Evolutionary conservation across 306 rosid genomes (phyloP).

Genomic region (Castanea mollissima): DNA sequence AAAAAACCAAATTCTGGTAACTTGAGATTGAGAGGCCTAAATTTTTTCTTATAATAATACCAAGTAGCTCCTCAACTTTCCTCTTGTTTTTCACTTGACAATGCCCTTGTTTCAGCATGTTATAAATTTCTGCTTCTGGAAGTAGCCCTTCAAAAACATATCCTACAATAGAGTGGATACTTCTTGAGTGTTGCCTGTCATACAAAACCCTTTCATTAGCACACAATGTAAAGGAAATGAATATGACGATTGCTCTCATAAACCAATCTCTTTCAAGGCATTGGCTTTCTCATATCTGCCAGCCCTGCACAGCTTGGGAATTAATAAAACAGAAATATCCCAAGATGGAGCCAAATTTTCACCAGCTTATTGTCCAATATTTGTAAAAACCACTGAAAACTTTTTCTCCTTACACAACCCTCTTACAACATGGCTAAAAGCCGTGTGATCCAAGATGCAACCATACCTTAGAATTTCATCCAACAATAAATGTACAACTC

Average conservation of each 20-base stretch:
- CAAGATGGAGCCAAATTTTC: constrained; percentile 40
- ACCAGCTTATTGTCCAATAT: constrained; percentile 54
- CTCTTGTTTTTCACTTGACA: constrained; percentile 45
- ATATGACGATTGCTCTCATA: constrained; percentile 39
- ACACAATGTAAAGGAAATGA: constrained; percentile 37
- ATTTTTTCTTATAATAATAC: constrained; percentile 46
- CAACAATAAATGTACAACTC: constrained; percentile 38
- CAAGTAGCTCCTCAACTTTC: constrained; percentile 62
- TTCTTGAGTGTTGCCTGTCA: constrained; percentile 44
- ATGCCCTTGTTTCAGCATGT: constrained; percentile 56
- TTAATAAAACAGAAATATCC: constrained; percentile 52
- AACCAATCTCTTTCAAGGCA: constrained; percentile 47
- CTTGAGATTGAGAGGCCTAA: constrained; percentile 46
- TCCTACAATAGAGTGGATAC: constrained; percentile 42
- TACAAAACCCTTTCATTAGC: constrained; percentile 53
- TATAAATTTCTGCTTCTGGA: constrained; percentile 51
- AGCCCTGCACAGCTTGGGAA: constrained; percentile 59
- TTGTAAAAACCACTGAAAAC: constrained; percentile 41
- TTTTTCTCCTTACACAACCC: constrained; percentile 52
- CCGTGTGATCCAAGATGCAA: constrained; percentile 38
- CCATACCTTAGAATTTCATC: constrained; percentile 50
- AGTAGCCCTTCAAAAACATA: constrained; percentile 41
- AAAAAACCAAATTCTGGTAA: constrained; percentile 58
- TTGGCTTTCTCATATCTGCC: constrained; percentile 48
- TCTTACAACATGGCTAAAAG: constrained; percentile 50